Conservation (phyloP, 257 asterid genomes). For the Solanum virginianum region DNA sequence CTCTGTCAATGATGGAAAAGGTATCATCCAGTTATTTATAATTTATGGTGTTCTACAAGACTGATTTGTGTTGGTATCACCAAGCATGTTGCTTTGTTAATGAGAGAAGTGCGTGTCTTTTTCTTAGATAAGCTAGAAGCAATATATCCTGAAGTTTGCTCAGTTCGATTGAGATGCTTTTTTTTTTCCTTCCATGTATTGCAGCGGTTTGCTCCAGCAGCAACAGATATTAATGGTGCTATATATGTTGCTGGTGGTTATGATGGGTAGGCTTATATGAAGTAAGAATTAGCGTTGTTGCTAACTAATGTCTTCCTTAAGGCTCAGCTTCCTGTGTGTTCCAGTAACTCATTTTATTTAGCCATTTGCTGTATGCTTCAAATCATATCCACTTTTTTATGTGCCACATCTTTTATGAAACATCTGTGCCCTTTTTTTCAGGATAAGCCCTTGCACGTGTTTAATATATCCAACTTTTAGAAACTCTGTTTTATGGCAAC, state of each 20-base stretch:
- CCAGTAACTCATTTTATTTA: neutral
- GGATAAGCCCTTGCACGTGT: neutral
- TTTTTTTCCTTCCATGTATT: neutral
- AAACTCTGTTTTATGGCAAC: neutral
- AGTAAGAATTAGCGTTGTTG: constrained; percentile 20
- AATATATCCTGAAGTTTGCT: neutral
- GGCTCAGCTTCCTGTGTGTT: neutral
- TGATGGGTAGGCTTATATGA: constrained; percentile 43
- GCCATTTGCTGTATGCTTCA: neutral
- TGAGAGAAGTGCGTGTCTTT: neutral
- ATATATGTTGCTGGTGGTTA: constrained; percentile 62
- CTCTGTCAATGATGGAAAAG: constrained; percentile 52
- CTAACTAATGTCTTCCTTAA: neutral
- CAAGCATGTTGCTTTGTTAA: neutral
- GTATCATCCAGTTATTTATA: constrained; percentile 13
- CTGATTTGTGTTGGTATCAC: neutral
- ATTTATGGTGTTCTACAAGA: neutral
- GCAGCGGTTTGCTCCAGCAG: constrained; percentile 53
- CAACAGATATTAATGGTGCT: constrained; percentile 37
- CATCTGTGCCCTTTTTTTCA: neutral
- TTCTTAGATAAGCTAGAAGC: neutral
- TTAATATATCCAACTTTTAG: neutral
- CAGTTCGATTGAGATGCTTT: neutral
- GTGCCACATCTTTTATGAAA: neutral
- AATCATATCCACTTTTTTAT: neutral